phyloP scores from a whole-genome alignment of 257 asterid species.

The Nemophila menziesii region DNA sequence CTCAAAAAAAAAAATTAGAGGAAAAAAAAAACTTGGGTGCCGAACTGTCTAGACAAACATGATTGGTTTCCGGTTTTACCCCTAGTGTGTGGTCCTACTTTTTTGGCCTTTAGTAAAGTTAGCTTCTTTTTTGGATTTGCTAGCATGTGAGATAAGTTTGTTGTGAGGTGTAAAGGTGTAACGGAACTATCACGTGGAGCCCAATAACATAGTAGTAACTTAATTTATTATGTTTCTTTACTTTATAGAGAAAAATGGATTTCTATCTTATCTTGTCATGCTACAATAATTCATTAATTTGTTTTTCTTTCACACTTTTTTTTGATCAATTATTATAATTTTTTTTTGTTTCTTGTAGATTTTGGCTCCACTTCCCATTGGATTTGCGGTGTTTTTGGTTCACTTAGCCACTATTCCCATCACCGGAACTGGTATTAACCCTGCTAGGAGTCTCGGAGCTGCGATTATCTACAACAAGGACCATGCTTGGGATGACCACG shows the following conservation, averaged over 20 bases:
- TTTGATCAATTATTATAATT: too few relatives aligned
- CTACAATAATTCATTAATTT: too few relatives aligned
- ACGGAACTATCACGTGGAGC: not conserved
- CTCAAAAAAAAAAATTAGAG: too few relatives aligned
- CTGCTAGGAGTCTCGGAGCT: constrained; percentile 45
- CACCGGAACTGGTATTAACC: constrained; percentile 45
- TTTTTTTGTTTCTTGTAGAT: constrained; percentile 14
- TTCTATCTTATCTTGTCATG: too few relatives aligned
- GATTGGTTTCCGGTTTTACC: too few relatives aligned
- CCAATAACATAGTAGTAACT: not conserved
- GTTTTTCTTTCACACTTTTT: not conserved
- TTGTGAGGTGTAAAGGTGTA: not conserved
- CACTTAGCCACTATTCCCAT: constrained; percentile 45
- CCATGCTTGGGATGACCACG: constrained; percentile 41
- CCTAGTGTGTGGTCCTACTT: not conserved
- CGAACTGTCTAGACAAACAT: too few relatives aligned
- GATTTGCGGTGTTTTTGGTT: constrained; percentile 41
- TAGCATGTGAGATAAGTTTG: not conserved
- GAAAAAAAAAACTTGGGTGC: not conserved
- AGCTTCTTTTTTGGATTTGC: not conserved
- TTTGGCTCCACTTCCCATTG: constrained; percentile 45
- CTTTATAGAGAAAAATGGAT: too few relatives aligned
- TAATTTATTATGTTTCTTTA: not conserved
- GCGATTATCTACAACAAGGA: constrained; percentile 35
- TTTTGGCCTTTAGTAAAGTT: not conserved